Evolutionary conservation across 345 rosid genomes (phyloP).

Genomic region (Syzygium jambos): DNA sequence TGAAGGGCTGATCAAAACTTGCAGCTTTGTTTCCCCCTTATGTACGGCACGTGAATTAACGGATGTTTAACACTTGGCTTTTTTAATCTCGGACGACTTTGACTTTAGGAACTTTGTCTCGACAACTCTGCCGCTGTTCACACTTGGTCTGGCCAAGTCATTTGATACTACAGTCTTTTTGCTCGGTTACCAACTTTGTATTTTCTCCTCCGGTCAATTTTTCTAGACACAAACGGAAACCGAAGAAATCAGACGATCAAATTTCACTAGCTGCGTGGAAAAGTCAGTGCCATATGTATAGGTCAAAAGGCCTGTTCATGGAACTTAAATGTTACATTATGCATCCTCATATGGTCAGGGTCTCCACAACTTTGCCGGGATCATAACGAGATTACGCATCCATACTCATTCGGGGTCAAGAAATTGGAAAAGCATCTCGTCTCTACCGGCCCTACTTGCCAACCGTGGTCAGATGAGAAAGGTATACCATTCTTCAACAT

Average conservation of each 20-base stretch:
- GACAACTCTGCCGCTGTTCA: not conserved
- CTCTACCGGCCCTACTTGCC: not conserved
- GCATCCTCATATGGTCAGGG: not conserved
- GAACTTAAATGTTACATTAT: not conserved
- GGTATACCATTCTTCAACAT: not conserved
- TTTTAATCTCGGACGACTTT: not conserved
- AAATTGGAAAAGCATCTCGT: not conserved
- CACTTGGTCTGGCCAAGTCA: not conserved
- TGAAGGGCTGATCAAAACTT: not conserved
- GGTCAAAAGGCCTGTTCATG: not conserved
- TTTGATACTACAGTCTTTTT: not conserved
- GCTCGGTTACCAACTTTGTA: not conserved
- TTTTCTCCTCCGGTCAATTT: not conserved
- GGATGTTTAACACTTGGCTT: not conserved
- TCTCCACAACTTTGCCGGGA: not conserved
- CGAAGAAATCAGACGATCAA: not conserved
- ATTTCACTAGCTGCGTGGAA: not conserved
- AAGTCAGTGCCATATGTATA: not conserved
- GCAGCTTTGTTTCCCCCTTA: not conserved
- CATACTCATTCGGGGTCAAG: too few species aligned
- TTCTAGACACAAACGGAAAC: not conserved
- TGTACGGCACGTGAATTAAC: not conserved
- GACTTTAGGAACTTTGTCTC: not conserved
- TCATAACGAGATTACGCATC: not conserved
- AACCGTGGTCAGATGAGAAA: not conserved